Conservation (phyloP, 768 basidiomycete genomes). For the Suillus subluteus region DNA sequence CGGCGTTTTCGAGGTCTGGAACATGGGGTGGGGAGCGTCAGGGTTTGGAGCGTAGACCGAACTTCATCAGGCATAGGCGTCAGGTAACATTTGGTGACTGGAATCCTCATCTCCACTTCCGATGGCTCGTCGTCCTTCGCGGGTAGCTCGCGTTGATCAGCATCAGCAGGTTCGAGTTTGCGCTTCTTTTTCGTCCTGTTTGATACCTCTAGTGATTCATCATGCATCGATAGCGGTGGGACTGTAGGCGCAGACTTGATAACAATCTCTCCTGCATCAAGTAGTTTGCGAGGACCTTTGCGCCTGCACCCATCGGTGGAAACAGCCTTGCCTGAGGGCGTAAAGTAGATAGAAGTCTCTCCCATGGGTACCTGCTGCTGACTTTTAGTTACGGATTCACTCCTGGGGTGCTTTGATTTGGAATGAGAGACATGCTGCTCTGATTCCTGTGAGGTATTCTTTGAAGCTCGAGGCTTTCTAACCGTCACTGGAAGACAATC, state of each 20-base stretch:
- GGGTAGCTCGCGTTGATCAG: background rate
- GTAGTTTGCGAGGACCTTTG: slow-evolving; percentile 13
- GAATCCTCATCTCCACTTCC: background rate
- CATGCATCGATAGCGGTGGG: background rate
- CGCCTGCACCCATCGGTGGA: background rate
- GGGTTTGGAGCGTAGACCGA: background rate
- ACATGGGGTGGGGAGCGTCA: background rate
- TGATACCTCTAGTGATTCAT: background rate
- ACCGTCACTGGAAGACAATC: background rate
- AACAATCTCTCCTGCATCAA: slow-evolving; percentile 27
- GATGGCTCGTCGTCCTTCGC: slow-evolving; percentile 4
- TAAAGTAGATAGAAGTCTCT: slow-evolving; percentile 2
- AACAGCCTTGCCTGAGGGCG: background rate
- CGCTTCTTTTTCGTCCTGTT: background rate
- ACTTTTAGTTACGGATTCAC: background rate
- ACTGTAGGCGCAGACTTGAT: background rate
- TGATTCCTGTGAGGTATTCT: slow-evolving; percentile 10
- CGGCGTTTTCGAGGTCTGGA: background rate
- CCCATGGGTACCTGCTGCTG: background rate
- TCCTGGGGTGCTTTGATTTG: background rate
- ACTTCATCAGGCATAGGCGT: background rate
- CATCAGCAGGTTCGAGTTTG: background rate
- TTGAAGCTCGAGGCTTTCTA: slow-evolving; percentile 5
- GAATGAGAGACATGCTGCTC: slow-evolving; percentile 4
- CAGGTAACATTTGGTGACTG: background rate